Evolutionary conservation across 169 alveolate genomes (phyloP).

Genomic region (Toxoplasma gondii): DNA sequence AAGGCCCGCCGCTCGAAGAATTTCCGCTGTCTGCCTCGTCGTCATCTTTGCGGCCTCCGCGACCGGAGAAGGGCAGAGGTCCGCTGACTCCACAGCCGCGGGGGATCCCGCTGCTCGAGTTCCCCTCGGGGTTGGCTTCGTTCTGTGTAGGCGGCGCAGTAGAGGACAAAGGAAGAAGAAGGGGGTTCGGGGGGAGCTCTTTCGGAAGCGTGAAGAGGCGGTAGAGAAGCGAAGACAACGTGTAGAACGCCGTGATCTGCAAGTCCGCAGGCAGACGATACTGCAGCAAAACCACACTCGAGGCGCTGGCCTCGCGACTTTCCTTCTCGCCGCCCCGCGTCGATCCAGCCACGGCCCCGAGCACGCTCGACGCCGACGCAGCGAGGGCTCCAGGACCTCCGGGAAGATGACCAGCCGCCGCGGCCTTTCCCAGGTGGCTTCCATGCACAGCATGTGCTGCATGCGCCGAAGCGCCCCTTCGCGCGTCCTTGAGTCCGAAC

Average conservation of each 20-base stretch:
- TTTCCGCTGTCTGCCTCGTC: not conserved
- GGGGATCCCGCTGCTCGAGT: not conserved
- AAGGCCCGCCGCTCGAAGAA: not conserved
- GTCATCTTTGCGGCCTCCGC: not conserved
- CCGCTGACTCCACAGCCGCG: constrained; percentile 27
- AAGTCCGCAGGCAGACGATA: not conserved
- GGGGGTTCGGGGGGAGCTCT: constrained; percentile 28
- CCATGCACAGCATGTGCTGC: too few relatives aligned
- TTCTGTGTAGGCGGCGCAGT: not conserved
- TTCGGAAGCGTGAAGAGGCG: constrained; percentile 12
- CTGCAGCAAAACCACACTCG: not conserved
- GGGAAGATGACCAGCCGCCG: not conserved
- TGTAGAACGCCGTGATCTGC: constrained; percentile 34
- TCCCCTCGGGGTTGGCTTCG: constrained; percentile 3
- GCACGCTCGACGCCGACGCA: too few relatives aligned
- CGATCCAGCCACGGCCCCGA: too few relatives aligned
- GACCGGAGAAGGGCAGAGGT: too few relatives aligned
- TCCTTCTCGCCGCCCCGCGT: too few relatives aligned
- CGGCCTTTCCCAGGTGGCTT: not conserved
- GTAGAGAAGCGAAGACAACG: constrained; percentile 3
- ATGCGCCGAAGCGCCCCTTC: not conserved
- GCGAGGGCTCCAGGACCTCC: too few relatives aligned
- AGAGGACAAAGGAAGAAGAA: not conserved
- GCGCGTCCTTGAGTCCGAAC: not conserved
- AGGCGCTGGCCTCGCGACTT: not conserved